A percentile compares a stretch with the other conserved stretches of the same genome.
Evolutionary conservation across 768 basidiomycete genomes (phyloP).

Genomic region (Crassisporium funariophilum): DNA sequence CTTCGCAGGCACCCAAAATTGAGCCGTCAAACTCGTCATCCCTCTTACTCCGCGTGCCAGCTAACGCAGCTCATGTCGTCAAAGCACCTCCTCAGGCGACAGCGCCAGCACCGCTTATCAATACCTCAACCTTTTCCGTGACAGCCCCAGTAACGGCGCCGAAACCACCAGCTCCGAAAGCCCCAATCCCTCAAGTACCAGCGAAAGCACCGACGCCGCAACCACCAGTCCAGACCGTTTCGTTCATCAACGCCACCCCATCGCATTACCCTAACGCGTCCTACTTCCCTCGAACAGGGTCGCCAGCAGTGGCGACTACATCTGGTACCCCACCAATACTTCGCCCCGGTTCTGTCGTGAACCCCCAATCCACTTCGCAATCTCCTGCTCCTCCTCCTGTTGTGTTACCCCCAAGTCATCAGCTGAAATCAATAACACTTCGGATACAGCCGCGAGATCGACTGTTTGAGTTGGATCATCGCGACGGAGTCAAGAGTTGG

Average conservation of each 20-base stretch:
- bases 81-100: conserved; percentile 24
- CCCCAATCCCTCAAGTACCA: conserved; percentile 26
- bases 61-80: conserved; percentile 20
- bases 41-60: conserved; percentile 42
- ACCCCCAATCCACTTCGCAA: conserved; percentile 35
- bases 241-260: conserved; percentile 36
- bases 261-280: conserved; percentile 59
- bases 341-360: conserved; percentile 21
- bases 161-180: conserved; percentile 20
- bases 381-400: conserved; percentile 44
- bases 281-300: conserved; percentile 42
- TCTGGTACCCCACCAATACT: conserved; percentile 25
- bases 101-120: conserved; percentile 24
- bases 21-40: conserved; percentile 21
- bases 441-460: conserved; percentile 62
- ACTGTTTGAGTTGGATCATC: conserved; percentile 57
- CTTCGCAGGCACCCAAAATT: conserved; percentile 19
- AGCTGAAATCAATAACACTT: conserved; percentile 55
- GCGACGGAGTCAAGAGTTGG: conserved; percentile 78
- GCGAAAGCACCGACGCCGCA: conserved; percentile 36
- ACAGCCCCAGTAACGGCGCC: conserved; percentile 12
- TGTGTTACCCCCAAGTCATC: conserved; percentile 40
- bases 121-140: conserved; percentile 25
- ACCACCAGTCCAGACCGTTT: conserved; percentile 30
- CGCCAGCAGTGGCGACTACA: conserved; percentile 22